Conservation (phyloP, 192 early-diverging fungal genomes). For the Globomyces pollinis-pini region DNA sequence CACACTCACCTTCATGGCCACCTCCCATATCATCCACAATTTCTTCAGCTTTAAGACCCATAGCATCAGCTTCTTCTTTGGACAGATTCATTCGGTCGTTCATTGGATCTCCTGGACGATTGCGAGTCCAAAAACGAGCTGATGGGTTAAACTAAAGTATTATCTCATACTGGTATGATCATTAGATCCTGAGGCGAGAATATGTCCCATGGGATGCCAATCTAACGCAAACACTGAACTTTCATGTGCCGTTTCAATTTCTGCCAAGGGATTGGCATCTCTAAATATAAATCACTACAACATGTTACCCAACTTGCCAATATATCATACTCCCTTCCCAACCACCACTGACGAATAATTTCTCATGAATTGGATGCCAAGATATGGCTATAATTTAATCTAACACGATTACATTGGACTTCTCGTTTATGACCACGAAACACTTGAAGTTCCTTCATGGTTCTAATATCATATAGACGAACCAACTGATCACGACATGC, state of each 20-base stretch:
- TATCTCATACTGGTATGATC: constrained; percentile 93
- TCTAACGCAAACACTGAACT: constrained; percentile 90
- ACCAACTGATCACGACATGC: constrained; percentile 85
- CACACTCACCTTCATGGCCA: too few relatives aligned
- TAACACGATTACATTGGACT: constrained; percentile 54
- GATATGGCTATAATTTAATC: constrained; percentile 61
- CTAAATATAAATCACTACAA: neutral
- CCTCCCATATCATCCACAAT: too few relatives aligned
- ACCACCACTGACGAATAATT: constrained; percentile 82
- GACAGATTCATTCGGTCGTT: constrained; percentile 37
- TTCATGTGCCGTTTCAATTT: constrained; percentile 75
- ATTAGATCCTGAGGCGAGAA: constrained; percentile 88
- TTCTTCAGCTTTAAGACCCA: constrained; percentile 14
- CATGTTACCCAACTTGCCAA: constrained; percentile 73
- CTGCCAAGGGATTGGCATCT: constrained; percentile 29
- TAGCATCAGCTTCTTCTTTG: constrained; percentile 16
- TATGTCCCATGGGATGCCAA: constrained; percentile 95
- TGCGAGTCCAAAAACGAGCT: constrained; percentile 93
- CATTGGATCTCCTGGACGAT: constrained; percentile 70
- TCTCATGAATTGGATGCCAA: constrained; percentile 95
- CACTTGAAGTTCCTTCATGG: constrained; percentile 79
- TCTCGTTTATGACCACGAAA: constrained; percentile 85
- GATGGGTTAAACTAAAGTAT: too few relatives aligned
- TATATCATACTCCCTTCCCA: constrained; percentile 77
- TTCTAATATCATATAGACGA: constrained; percentile 91